Base-by-base conservation (phyloP, 1,284 basidiomycete genomes). In the Paramarasmius palmivorus region DNA sequence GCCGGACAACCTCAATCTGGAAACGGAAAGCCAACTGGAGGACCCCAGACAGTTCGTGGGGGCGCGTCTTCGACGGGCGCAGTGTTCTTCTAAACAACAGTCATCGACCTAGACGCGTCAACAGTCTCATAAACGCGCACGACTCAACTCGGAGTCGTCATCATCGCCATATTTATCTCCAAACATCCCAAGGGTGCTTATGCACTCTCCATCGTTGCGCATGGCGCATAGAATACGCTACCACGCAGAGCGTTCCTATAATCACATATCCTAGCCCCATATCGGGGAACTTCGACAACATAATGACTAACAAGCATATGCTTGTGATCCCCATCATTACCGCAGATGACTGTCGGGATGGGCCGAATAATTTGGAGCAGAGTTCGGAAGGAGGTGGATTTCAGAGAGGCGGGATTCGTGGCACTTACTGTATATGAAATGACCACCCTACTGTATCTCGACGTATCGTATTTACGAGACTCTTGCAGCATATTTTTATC, bases 11-110 rank as follows among this genome's bases (percentile, higher is more conserved):
- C 52, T n/a, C 49, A 50, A 42, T 50, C 51, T 39, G 55, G 55
- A 46, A 46, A 46, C 47, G 35, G 34, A 29, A 55, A 52, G 22
- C 48, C 52, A 17, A 36, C 49, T 20, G 49, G 49, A 40, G 35
- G 42, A 23, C 32, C 26, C 25, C 44, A 46, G 25, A 40, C 42
- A 15, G 50, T 59, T 26, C 42, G 47, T 14, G 55, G 55, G 20
- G 56, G 50, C 41, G 61, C 61, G 20, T 55, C 56, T 22, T 52
- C 55, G 1, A 59, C 55, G 25, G 60, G 60, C 15, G 51, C 61
- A 25, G 61, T 63, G 40, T 81, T 82, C 68, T 82, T 82, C 68
- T 83, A 61, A 70, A 40, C 19, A 50, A 26, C 14, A 49, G 37
- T 42, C 14, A 17, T 29, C 52, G 23, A 45, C 41, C 39, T 37